Percentiles rank a stretch among this genome's conserved stretches.
Conservation (phyloP, 495 filamentous ascomycete species). For the Annulohypoxylon bovei region DNA sequence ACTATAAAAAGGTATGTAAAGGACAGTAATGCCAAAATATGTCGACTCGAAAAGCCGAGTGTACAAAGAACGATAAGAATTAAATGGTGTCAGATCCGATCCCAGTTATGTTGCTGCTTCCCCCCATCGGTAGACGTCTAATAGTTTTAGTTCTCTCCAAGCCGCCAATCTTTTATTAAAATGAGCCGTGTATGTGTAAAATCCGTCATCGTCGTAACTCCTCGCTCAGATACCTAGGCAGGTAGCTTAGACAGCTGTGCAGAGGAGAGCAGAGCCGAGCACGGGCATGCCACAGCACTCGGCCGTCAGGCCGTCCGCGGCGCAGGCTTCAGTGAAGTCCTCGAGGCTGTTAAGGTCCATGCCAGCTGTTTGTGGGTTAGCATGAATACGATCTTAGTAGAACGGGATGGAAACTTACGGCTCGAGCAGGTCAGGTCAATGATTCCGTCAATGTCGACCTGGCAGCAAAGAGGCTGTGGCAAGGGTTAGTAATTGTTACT, state of each 20-base stretch:
- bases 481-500: neutral
- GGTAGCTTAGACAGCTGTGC: conserved; percentile 12
- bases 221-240: neutral
- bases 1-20: conserved; percentile 33
- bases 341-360: conserved; percentile 23
- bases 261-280: conserved; percentile 24
- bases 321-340: conserved; percentile 17
- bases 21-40: conserved; percentile 19
- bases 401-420: conserved; percentile 23
- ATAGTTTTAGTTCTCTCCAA: conserved; percentile 25
- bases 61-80: conserved; percentile 34
- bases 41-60: conserved; percentile 19
- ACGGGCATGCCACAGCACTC: conserved; percentile 30
- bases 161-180: conserved; percentile 12
- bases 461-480: conserved; percentile 35
- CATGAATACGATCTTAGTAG: neutral
- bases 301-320: conserved; percentile 23
- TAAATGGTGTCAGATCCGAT: conserved; percentile 13
- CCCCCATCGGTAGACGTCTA: conserved; percentile 10
- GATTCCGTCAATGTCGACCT: conserved; percentile 30
- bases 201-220: neutral
- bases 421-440: conserved; percentile 30
- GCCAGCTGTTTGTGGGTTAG: conserved; percentile 22
- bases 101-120: neutral
- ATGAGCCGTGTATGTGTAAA: conserved; percentile 6